Conservation (phyloP, 140 eudicot genomes). For the Stevia rebaudiana region DNA sequence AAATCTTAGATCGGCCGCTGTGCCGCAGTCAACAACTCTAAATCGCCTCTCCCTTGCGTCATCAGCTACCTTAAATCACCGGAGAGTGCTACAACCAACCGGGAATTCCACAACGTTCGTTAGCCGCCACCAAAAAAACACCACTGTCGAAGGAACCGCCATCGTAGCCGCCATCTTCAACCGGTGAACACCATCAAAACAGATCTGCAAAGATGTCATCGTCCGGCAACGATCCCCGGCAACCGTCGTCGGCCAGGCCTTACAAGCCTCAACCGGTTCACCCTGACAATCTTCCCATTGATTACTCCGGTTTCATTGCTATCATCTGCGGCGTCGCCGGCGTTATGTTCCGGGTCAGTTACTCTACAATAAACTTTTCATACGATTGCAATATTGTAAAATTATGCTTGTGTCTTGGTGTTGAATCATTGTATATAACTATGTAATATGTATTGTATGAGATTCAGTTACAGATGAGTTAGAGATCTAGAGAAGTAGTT, state of each 20-base stretch:
- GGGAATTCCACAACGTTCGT: too few species aligned
- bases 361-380: background rate
- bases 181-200: background rate
- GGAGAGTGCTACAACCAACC: too few species aligned
- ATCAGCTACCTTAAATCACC: too few species aligned
- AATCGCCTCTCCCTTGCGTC: too few species aligned
- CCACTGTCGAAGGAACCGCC: background rate
- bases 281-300: slow-evolving; percentile 72
- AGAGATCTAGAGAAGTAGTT: background rate
- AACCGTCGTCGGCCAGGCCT: slow-evolving; percentile 77
- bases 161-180: too few species aligned
- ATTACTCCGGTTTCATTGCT: slow-evolving; percentile 91
- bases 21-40: too few species aligned
- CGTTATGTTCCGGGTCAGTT: slow-evolving; percentile 73
- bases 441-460: background rate
- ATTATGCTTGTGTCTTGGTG: background rate
- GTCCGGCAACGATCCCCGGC: slow-evolving; percentile 73
- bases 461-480: background rate
- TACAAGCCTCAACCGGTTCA: slow-evolving; percentile 45
- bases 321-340: slow-evolving; percentile 84
- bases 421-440: background rate
- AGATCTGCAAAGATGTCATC: slow-evolving; percentile 34
- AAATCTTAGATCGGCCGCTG: too few species aligned
- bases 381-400: background rate
- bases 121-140: too few species aligned